A percentile compares a stretch with the other conserved stretches of the same genome.
Conservation (phyloP, 225 moss, liverwort and hornwort species). For the Polytrichum formosum region DNA sequence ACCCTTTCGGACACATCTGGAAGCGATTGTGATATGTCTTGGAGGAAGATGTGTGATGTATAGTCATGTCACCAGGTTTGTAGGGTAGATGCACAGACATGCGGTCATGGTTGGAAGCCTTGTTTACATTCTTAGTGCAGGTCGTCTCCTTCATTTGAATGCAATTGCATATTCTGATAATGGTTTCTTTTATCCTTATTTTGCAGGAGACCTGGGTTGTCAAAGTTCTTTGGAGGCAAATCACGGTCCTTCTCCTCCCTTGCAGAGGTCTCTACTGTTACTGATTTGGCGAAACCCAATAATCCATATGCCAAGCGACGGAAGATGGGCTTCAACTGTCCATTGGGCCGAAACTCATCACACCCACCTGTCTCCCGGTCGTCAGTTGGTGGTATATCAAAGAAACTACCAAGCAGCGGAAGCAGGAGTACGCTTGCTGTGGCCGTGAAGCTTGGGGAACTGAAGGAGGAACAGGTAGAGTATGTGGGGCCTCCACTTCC, state of each 20-base stretch:
- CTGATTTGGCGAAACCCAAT: slow-evolving; percentile 75
- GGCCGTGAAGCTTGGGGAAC: slow-evolving; percentile 51
- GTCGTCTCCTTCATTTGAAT: too few species aligned
- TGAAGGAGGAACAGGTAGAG: slow-evolving; percentile 30
- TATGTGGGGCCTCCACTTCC: slow-evolving; percentile 8
- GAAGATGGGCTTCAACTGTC: slow-evolving; percentile 50
- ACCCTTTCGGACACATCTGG: too few species aligned
- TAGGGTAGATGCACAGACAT: too few species aligned
- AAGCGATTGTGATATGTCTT: too few species aligned
- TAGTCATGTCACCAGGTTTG: too few species aligned
- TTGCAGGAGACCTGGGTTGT: slow-evolving; percentile 76
- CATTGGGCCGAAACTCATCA: slow-evolving; percentile 58
- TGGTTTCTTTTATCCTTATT: background rate
- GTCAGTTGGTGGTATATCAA: slow-evolving; percentile 61
- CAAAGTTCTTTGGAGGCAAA: slow-evolving; percentile 80
- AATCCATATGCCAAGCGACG: slow-evolving; percentile 77
- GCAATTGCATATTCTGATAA: background rate
- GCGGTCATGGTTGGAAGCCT: too few species aligned
- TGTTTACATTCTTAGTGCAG: too few species aligned
- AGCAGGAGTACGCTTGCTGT: slow-evolving; percentile 62
- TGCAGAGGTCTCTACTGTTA: slow-evolving; percentile 59
- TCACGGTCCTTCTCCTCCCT: slow-evolving; percentile 75
- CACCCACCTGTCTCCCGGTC: slow-evolving; percentile 69
- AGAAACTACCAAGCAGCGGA: slow-evolving; percentile 58
- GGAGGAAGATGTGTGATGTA: too few species aligned